Base-by-base conservation (phyloP, 257 asterid genomes). In the Gentiana macrophylla region DNA sequence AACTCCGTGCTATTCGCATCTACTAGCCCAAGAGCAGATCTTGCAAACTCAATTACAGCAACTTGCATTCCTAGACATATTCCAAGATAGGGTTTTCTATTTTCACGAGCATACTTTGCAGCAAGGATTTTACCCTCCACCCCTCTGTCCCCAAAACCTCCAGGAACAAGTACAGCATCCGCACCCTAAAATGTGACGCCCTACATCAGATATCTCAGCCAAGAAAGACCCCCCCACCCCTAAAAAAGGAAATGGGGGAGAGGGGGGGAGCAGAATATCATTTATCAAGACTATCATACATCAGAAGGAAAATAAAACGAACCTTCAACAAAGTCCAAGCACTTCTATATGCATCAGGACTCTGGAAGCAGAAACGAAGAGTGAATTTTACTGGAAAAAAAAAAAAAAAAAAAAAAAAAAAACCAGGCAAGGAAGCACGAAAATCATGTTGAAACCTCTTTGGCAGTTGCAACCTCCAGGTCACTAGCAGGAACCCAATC, bases 401-500 rank as follows among this genome's bases (percentile, higher is more conserved):
- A 44, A 2, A 2, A 49, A 55, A 49, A 61, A 57, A 65, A 55
- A 51, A 44, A 52, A 48, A 46, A 46, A 46, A 35, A 41, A 57
- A n/a, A 72, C 59, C 46, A 59, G 50, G 33, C 35, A 2, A 2
- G 41, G 55, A 49, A 61, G 55, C 63, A 55, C 48, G 41, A 52
- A 48, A 46, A 53, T 60, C 48, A 56, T 5, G 51, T 71, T 64
- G 36, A 35, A 65, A 74, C 97, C 95, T 81, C 92, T 54, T 63
- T 60, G 10, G 86, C 74, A 60, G 94, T 80, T 45, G 84, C 79
- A 72, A 67, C 80, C 74, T 89, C 97, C 68, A 89, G 97, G 69
- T 86, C 94, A 71, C 92, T 73, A 61, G 97, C 94, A 36, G 95
- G 80, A 55, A 89, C 88, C 97, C 92, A 86, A 61, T 89, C 91